phyloP scores from a whole-genome alignment of 805 yeast species.

The Kodamaea kakaduensis region DNA sequence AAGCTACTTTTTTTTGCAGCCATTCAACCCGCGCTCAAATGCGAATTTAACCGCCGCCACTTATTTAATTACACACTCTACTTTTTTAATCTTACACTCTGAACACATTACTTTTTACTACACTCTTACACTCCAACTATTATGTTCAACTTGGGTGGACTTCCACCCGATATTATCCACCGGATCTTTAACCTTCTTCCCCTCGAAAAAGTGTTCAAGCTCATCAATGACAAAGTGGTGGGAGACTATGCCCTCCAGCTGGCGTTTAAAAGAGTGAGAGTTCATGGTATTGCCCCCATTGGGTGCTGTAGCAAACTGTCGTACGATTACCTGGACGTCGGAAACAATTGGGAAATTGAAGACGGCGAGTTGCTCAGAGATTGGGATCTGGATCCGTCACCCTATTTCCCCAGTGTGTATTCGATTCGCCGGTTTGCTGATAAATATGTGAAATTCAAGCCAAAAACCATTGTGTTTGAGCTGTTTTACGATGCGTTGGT shows the following conservation, averaged over 20 bases:
- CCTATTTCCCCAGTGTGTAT: background rate
- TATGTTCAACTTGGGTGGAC: no score
- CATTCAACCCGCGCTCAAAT: no score
- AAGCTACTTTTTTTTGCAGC: no score
- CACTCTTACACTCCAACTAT: no score
- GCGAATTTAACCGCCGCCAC: no score
- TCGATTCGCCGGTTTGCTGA: background rate
- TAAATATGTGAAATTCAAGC: background rate
- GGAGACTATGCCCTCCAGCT: background rate
- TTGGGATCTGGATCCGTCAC: no score
- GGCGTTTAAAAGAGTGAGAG: background rate
- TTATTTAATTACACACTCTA: no score
- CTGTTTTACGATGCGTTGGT: background rate
- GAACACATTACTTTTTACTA: no score
- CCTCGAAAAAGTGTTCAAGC: background rate
- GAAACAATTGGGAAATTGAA: no score
- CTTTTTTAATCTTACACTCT: no score
- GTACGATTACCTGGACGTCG: background rate
- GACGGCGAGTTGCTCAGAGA: no score
- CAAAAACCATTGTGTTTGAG: background rate
- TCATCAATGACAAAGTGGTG: background rate
- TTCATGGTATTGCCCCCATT: background rate
- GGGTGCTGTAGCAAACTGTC: background rate
- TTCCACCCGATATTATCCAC: background rate
- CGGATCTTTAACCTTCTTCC: background rate